Evolutionary conservation across 495 filamentous ascomycete species (phyloP).

Genomic region (Penicillium waksmanii): DNA sequence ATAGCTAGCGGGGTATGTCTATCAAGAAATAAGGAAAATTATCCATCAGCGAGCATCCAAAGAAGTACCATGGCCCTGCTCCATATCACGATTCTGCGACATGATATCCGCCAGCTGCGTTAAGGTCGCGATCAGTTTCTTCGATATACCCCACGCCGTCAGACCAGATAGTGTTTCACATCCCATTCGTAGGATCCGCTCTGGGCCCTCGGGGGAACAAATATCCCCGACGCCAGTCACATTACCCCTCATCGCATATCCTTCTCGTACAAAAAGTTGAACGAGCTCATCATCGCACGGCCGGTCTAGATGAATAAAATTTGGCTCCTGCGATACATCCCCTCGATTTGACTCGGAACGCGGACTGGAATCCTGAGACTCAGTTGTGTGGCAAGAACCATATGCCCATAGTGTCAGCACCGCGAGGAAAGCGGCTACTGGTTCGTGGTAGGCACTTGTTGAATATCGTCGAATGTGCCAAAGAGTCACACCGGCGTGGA

Average conservation of each 20-base stretch:
- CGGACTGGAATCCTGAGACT: constrained; percentile 17
- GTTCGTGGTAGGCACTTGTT: constrained; percentile 54
- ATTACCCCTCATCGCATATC: constrained; percentile 50
- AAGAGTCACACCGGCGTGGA: constrained; percentile 54
- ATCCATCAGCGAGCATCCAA: constrained; percentile 13
- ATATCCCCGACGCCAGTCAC: constrained; percentile 56
- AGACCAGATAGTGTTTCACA: constrained; percentile 44
- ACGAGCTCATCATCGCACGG: constrained; percentile 59
- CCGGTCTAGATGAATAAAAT: constrained; percentile 53
- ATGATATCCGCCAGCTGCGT: constrained; percentile 33
- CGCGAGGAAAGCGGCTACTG: constrained; percentile 50
- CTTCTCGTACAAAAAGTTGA: constrained; percentile 54
- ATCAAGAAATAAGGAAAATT: not conserved
- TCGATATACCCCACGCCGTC: constrained; percentile 45
- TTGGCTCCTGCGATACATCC: constrained; percentile 26
- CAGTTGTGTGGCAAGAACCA: constrained; percentile 36
- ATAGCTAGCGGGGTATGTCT: not conserved
- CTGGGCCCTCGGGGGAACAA: constrained; percentile 46
- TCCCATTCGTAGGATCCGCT: constrained; percentile 43
- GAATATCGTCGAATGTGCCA: constrained; percentile 56
- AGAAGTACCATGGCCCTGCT: constrained; percentile 4
- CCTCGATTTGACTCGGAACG: constrained; percentile 5
- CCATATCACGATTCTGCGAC: constrained; percentile 10
- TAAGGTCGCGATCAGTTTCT: constrained; percentile 36
- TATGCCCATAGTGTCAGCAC: constrained; percentile 58